Evolutionary conservation across 331 rosid genomes (phyloP), one percentile per base, ranked within the genome.

Genomic region (Rhamnella rubrinervis): DNA sequence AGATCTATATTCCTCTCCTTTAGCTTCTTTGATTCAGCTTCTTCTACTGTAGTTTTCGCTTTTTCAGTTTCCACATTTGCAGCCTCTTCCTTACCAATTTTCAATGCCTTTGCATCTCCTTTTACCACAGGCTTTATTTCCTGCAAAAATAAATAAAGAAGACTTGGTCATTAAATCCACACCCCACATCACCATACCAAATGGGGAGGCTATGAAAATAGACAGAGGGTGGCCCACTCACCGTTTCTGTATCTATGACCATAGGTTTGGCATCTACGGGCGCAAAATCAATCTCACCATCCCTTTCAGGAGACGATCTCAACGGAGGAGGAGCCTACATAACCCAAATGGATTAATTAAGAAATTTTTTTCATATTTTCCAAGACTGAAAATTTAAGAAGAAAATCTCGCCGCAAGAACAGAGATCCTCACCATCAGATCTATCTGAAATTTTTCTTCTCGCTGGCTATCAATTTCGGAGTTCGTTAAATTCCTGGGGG

Each of bases 281-380:
- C 75, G 78, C 85, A 78, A 76, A 77, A 82, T 85, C 90, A 71
- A 62, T 78, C 67, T 65, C 89, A 20, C 69, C 82, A 53, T 77
- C 96, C 52, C 96, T 87, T 79, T 89, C 99, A 25, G 99, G 97
- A 39, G 98, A 93, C 38, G 96, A 85, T 82, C 93, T 87, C 72
- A 65, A 68, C 13, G 82, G 75, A 56, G 98, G 93, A 71, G 93
- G 90, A 71, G 96, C 96, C 99, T 95, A 78, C 52, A 69, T 21
- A 26, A 62, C 40, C 38, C 38, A 47, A 64, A 68, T 37, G 57
- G 49, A 56, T 10, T 7, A 7, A 20, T n/a, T 52, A 26, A 38
- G 44, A 15, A 55, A 44, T 61, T 56, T 40, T 60, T 64, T 17
- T n/a, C n/a, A 13, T 2, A 40, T 18, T 38, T 16, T 25, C 12